Evolutionary conservation across 2,329 filamentous ascomycete species (phyloP).

Genomic region (Fusarium sp.): DNA sequence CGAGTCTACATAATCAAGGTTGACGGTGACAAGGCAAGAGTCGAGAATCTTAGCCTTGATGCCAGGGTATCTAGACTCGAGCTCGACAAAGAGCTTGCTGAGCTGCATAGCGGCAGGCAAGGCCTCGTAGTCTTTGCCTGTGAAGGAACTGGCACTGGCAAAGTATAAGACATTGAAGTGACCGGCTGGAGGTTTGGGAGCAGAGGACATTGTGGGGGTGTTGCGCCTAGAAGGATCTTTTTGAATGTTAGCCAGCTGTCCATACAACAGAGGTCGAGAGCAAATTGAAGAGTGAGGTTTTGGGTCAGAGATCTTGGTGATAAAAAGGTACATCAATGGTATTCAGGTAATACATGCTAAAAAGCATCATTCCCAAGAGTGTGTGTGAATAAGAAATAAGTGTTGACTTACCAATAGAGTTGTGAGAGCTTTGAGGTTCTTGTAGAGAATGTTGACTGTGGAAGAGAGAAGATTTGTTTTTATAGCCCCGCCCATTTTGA

Average conservation of each 20-base stretch:
- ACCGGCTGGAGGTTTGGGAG: slow-evolving; percentile 66
- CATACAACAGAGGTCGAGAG: slow-evolving; percentile 3
- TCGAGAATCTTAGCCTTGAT: slow-evolving; percentile 76
- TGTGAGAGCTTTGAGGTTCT: slow-evolving; percentile 23
- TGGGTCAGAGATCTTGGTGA: slow-evolving; percentile 80
- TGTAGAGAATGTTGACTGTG: slow-evolving; percentile 22
- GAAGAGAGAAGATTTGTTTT: slow-evolving; percentile 20
- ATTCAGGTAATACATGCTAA: slow-evolving; percentile 72
- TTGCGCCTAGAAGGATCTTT: slow-evolving; percentile 24
- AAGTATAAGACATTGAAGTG: slow-evolving; percentile 88
- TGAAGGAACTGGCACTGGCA: slow-evolving; percentile 79
- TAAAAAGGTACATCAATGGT: slow-evolving; percentile 69
- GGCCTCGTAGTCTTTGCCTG: slow-evolving; percentile 74
- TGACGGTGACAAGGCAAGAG: slow-evolving; percentile 83
- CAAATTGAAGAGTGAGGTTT: slow-evolving; percentile 41
- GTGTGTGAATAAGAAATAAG: slow-evolving; percentile 6
- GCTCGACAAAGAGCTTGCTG: slow-evolving; percentile 71
- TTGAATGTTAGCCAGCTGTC: slow-evolving; percentile 41
- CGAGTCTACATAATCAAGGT: slow-evolving; percentile 84
- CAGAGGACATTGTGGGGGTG: slow-evolving; percentile 51
- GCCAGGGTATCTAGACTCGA: slow-evolving; percentile 78
- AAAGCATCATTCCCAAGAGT: slow-evolving; percentile 63
- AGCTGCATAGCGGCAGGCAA: slow-evolving; percentile 76
- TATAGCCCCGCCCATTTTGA: slow-evolving; percentile 43
- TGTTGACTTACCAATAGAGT: slow-evolving; percentile 53